Conservation (phyloP, 2,329 filamentous ascomycete genomes). For the Chrysoporthe austroafricana region DNA sequence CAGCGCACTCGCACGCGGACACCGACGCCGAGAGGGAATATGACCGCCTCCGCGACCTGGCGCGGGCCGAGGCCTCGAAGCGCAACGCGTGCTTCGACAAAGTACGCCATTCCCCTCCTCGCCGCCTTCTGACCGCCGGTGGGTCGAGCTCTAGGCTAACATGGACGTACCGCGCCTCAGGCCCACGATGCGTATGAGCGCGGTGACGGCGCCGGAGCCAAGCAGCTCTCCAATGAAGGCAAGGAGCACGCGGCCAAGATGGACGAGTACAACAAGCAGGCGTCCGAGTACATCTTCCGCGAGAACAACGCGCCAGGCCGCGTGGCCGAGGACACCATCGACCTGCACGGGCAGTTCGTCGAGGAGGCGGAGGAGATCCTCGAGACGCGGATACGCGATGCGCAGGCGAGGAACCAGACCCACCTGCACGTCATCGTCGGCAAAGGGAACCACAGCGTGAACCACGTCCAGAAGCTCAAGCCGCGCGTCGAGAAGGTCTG, state of each 20-base stretch:
- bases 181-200: slow-evolving; percentile 78
- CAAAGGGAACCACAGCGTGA: slow-evolving; percentile 84
- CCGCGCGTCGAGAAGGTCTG: slow-evolving; percentile 91
- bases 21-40: slow-evolving; percentile 81
- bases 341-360: slow-evolving; percentile 92
- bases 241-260: slow-evolving; percentile 83
- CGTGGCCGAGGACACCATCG: slow-evolving; percentile 81
- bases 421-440: slow-evolving; percentile 96
- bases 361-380: slow-evolving; percentile 93
- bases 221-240: slow-evolving; percentile 81
- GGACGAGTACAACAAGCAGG: slow-evolving; percentile 88
- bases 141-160: slow-evolving; percentile 4
- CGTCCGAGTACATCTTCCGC: slow-evolving; percentile 91
- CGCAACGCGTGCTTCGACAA: slow-evolving; percentile 76
- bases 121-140: slow-evolving; percentile 5
- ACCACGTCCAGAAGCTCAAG: slow-evolving; percentile 91
- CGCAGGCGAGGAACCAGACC: slow-evolving; percentile 71
- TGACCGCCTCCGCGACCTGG: slow-evolving; percentile 83
- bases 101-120: slow-evolving; percentile 46
- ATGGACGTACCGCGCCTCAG: slow-evolving; percentile 41
- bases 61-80: slow-evolving; percentile 78
- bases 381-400: slow-evolving; percentile 81
- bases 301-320: slow-evolving; percentile 85
- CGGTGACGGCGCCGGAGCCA: slow-evolving; percentile 83
- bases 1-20: slow-evolving; percentile 45